Conservation (phyloP, 2,329 filamentous ascomycete species). For the Fusarium sororula region DNA sequence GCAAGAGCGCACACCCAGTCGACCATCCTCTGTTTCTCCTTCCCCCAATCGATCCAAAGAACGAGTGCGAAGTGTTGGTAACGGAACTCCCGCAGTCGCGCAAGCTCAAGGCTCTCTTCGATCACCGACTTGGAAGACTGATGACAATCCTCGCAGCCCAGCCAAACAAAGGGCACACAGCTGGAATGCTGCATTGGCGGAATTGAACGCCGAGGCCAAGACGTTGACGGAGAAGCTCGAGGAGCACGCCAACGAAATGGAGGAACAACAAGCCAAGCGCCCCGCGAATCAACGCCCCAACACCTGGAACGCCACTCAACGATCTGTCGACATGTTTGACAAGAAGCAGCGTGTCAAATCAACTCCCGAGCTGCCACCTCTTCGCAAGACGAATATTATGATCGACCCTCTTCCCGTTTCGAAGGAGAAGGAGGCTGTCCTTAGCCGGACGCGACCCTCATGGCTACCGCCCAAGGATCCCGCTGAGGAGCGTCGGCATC, state of each 20-base stretch:
- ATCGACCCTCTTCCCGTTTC: conserved; percentile 86
- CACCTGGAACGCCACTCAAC: conserved; percentile 51
- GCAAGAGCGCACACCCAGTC: conserved; percentile 63
- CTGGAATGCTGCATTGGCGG: conserved; percentile 76
- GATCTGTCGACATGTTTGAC: conserved; percentile 49
- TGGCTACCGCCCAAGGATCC: conserved; percentile 90
- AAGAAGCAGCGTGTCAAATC: conserved; percentile 68
- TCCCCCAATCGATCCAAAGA: conserved; percentile 65
- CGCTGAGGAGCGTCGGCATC: conserved; percentile 87
- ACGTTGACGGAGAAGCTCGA: conserved; percentile 83
- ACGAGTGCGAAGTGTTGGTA: conserved; percentile 65
- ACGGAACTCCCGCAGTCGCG: conserved; percentile 69
- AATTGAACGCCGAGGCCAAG: conserved; percentile 77
- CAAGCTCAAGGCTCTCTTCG: conserved; percentile 67
- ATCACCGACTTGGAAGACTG: conserved; percentile 64
- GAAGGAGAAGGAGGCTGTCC: conserved; percentile 85
- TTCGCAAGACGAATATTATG: conserved; percentile 80
- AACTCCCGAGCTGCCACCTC: conserved; percentile 73
- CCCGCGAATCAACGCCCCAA: conserved; percentile 49
- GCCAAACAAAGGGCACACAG: conserved; percentile 71
- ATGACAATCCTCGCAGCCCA: conserved; percentile 54
- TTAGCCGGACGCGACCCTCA: conserved; percentile 81
- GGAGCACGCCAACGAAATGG: conserved; percentile 74
- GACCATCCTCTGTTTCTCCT: conserved; percentile 61
- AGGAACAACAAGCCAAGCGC: conserved; percentile 49